These are phyloP conservation scores for Knufia petricola DNA, from an alignment of 2,329 filamentous ascomycete species.

Conservation along the genomic window DNA sequence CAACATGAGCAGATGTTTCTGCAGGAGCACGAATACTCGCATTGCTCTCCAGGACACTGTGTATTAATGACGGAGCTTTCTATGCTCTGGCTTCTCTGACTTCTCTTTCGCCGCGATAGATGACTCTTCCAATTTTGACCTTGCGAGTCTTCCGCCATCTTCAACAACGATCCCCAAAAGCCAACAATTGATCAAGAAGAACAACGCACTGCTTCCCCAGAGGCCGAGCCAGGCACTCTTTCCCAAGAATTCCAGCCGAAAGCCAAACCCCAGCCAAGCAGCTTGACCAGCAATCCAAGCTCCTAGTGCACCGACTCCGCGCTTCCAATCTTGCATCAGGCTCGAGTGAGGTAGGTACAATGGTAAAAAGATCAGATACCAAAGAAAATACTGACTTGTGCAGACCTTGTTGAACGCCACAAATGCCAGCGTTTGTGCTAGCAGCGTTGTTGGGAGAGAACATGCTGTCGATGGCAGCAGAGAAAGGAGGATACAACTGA, in stretches of 20 bases:
- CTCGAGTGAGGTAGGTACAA: slow-evolving; percentile 80
- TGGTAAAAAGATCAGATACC: slow-evolving; percentile 91
- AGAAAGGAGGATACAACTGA: slow-evolving; percentile 69
- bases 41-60: background rate
- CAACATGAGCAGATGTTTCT: too few species aligned
- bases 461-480: slow-evolving; percentile 30
- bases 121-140: background rate
- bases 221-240: slow-evolving; percentile 74
- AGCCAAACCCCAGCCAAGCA: slow-evolving; percentile 67
- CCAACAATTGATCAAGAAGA: slow-evolving; percentile 82
- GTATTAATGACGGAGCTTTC: background rate
- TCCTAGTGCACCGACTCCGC: slow-evolving; percentile 56
- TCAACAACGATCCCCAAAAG: slow-evolving; percentile 69
- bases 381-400: slow-evolving; percentile 98
- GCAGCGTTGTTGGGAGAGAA: slow-evolving; percentile 66
- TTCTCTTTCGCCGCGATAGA: background rate
- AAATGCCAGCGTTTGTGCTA: slow-evolving; percentile 92
- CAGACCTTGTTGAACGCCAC: slow-evolving; percentile 98
- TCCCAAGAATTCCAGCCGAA: slow-evolving; percentile 68
- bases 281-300: slow-evolving; percentile 62
- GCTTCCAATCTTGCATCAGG: slow-evolving; percentile 36
- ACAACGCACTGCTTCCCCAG: slow-evolving; percentile 63
- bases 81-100: background rate
- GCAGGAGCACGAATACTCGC: too few species aligned
- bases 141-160: slow-evolving; percentile 38